Base-by-base conservation (phyloP, 2,329 filamentous ascomycete genomes). In the Aspergillus felis region DNA sequence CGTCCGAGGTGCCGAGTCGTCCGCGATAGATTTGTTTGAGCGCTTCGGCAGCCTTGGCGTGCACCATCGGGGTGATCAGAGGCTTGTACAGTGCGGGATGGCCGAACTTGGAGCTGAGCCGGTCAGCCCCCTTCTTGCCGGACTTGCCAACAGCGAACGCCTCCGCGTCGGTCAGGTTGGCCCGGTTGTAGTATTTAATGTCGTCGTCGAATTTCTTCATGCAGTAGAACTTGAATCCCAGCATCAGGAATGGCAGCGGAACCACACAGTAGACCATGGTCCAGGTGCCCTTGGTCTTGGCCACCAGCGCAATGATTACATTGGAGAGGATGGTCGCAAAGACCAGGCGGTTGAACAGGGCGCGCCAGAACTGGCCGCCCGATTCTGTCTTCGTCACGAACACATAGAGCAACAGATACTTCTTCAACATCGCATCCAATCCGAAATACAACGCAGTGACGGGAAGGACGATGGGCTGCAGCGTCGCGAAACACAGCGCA, bases 321-420 rank as follows among this genome's bases (percentile, higher is more conserved):
- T 96, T 92, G 38, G 90, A 84, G 8, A 99, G 78, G 28, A 96
- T 84, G 0, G 86, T 82, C 28, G 86, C 90, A 66, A 97, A 93
- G 25, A 97, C 78, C 72, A 97, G 82, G n/a, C 94, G 89, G 74
- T 99, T 99, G 81, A 91, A 95, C 6, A 97, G 74, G 1, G 92
- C 85, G 20, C 91, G 87, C 94, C 94, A 99, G 71, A 91, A 96
- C 71, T 89, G 85, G 52, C 94, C 94, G 8, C 92, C 94, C 0
- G 92, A 97, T 71, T 99, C 94, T 28, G 89, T 96, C 79, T 97
- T 99, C 50, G 94, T 99, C 63, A 96, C 84, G 70, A 97, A 97
- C 62, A 97, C 89, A 75, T 99, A 96, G 64, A 97, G 83, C 42
- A 97, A 78, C 49, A 97, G 80, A 70, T 99, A 99, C 77, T 97